Evolutionary conservation across 2,329 filamentous ascomycete genomes (phyloP).

Genomic region (Colletotrichum sp.): DNA sequence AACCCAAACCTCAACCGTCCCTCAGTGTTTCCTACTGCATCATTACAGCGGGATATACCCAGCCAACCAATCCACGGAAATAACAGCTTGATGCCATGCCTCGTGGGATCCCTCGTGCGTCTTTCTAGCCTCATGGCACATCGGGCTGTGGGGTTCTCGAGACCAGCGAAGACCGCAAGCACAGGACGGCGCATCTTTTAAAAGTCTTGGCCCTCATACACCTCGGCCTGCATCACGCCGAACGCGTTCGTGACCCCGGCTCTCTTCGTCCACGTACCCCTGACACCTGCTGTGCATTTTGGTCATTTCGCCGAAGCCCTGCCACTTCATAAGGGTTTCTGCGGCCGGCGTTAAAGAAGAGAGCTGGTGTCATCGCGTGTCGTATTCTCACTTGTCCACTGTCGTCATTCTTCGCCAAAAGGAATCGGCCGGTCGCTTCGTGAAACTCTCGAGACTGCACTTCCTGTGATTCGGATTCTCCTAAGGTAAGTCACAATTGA

Average conservation of each 20-base stretch:
- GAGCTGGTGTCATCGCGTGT: background rate
- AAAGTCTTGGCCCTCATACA: background rate
- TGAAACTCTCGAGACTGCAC: background rate
- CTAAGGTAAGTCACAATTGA: background rate
- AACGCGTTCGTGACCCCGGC: background rate
- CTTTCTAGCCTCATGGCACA: background rate
- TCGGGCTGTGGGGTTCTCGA: background rate
- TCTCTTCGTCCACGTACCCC: background rate
- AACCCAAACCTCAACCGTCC: background rate
- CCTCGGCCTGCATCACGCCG: slow-evolving; percentile 12
- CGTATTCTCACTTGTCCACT: background rate
- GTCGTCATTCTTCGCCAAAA: background rate
- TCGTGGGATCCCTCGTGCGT: background rate
- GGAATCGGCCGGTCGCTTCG: background rate
- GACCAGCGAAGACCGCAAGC: background rate
- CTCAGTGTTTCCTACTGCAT: background rate
- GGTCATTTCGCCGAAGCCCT: background rate
- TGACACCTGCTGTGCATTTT: background rate
- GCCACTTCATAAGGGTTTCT: background rate
- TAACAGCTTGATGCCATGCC: background rate
- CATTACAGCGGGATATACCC: too few species aligned
- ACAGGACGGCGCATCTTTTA: background rate
- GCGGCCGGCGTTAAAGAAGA: background rate
- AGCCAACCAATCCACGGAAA: background rate
- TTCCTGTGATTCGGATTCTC: background rate